These are phyloP conservation scores for Rhododendron vialii DNA, from an alignment of 148 eudicot species.

Conservation along the genomic window DNA sequence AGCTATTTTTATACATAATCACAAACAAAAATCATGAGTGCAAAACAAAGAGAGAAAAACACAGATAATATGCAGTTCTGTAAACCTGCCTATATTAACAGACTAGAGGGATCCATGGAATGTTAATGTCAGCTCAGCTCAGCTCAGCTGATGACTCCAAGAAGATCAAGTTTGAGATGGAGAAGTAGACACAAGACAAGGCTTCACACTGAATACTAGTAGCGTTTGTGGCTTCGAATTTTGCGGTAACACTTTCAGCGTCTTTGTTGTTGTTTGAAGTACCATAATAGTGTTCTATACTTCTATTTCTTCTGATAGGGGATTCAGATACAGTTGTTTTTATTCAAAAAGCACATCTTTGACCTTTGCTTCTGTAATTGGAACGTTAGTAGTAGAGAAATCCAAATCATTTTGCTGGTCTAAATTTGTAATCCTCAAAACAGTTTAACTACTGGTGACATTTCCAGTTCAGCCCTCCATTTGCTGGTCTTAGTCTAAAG, in stretches of 20 bases:
- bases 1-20: not conserved
- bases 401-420: not conserved
- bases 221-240: not conserved
- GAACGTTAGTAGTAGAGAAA: not conserved
- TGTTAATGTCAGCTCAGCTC: not conserved
- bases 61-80: not conserved
- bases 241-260: not conserved
- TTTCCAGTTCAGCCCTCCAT: not conserved
- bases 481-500: not conserved
- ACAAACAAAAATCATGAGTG: not conserved
- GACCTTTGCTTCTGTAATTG: not conserved
- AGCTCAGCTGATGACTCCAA: not conserved
- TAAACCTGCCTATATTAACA: not conserved
- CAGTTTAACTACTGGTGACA: not conserved
- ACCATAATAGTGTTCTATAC: not conserved
- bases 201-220: not conserved
- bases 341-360: not conserved
- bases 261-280: not conserved
- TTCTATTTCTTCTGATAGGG: not conserved
- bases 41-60: not conserved
- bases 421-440: too few species aligned
- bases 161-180: not conserved
- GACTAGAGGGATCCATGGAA: not conserved
- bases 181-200: not conserved
- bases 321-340: not conserved